Percentiles rank a stretch among this genome's conserved stretches.
These are phyloP conservation scores for Mrakia frigida DNA, from an alignment of 768 basidiomycete species.

Conservation along the genomic window DNA sequence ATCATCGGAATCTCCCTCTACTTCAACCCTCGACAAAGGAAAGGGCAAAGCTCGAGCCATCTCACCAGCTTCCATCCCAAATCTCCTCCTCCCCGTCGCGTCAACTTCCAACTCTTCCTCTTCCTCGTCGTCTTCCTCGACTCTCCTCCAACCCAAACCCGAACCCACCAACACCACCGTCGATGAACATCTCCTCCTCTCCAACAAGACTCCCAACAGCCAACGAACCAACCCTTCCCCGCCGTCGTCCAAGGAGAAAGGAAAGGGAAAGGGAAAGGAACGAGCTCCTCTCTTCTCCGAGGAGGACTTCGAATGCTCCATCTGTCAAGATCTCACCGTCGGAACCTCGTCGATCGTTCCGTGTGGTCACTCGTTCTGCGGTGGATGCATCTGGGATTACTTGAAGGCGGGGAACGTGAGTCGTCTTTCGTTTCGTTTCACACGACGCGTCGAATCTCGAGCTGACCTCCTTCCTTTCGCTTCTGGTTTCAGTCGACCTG, in stretches of 20 bases:
- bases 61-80: background rate
- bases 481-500: background rate
- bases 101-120: no score
- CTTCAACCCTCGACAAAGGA: background rate
- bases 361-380: constrained; percentile 12
- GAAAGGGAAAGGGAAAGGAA: background rate
- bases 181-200: background rate
- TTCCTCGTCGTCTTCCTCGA: background rate
- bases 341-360: background rate
- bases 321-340: constrained; percentile 14
- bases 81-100: background rate
- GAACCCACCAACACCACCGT: background rate
- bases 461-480: background rate
- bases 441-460: background rate
- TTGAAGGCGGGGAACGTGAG: constrained; percentile 13
- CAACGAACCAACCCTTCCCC: background rate
- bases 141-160: no score
- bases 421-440: background rate
- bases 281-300: background rate
- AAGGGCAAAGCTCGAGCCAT: background rate
- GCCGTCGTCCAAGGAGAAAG: background rate
- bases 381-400: constrained; percentile 18
- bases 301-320: constrained; percentile 7
- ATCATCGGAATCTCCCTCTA: background rate
- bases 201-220: no score